A percentile compares a stretch with the other conserved stretches of the same genome.
Evolutionary conservation across 83 land plant species (phyloP).

Genomic region (Picea mariana): DNA sequence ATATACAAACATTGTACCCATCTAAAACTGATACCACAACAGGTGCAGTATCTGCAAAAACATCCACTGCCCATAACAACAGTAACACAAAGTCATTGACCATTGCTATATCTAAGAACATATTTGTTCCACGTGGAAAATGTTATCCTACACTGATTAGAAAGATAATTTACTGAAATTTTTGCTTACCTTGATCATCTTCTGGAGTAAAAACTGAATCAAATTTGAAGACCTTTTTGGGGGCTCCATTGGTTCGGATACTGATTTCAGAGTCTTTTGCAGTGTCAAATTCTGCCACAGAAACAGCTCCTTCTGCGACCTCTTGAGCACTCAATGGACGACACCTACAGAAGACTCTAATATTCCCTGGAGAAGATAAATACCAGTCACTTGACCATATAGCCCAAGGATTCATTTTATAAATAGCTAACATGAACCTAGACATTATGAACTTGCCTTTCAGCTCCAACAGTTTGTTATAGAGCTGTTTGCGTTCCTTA

Average conservation of each 20-base stretch:
- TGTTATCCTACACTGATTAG: background rate
- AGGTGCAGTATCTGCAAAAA: constrained; percentile 91
- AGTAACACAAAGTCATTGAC: background rate
- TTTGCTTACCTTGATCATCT: constrained; percentile 67
- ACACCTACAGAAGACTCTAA: constrained; percentile 92
- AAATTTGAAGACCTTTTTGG: constrained; percentile 83
- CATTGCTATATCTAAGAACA: background rate
- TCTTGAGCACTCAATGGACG: constrained; percentile 79
- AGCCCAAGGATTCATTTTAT: background rate
- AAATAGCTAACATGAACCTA: background rate
- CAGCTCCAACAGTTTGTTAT: constrained; percentile 87
- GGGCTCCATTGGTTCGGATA: constrained; percentile 56
- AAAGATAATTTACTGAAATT: background rate
- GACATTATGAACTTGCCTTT: constrained; percentile 55
- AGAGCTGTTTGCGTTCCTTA: constrained; percentile 69
- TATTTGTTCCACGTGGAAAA: background rate
- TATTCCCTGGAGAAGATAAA: constrained; percentile 63
- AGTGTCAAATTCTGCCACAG: constrained; percentile 80
- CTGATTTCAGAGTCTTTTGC: constrained; percentile 78
- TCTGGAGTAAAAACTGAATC: constrained; percentile 89
- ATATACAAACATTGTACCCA: constrained; percentile 97
- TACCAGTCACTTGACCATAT: background rate
- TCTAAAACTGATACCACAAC: constrained; percentile 88
- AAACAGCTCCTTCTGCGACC: constrained; percentile 45
- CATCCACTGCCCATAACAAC: constrained; percentile 50